Evolutionary conservation across 352 stramenopile species (phyloP).

Genomic region (Phytophthora constricta): DNA sequence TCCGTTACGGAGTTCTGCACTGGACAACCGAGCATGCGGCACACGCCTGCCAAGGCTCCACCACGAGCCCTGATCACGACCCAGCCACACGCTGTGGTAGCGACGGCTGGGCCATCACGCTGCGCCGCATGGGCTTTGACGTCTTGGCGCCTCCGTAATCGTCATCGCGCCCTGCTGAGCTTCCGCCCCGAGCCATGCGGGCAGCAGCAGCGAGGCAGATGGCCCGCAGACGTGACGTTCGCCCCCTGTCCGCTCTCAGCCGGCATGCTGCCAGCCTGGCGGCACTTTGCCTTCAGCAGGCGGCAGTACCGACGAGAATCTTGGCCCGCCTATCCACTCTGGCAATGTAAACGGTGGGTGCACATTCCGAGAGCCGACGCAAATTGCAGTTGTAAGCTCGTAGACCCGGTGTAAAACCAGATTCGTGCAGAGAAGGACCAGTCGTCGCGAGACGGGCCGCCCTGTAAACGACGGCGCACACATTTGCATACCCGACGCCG

Average conservation of each 20-base stretch:
- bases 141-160: background rate
- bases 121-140: background rate
- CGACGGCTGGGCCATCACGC: background rate
- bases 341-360: conserved; percentile 4
- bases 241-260: background rate
- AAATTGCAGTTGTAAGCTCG: conserved; percentile 5
- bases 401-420: conserved; percentile 6
- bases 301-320: background rate
- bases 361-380: conserved; percentile 18
- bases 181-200: no score
- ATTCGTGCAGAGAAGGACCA: conserved; percentile 9
- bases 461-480: conserved; percentile 13
- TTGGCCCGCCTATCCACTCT: background rate
- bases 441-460: background rate
- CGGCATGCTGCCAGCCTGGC: background rate
- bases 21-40: no score
- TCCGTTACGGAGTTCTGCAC: no score
- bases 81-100: background rate
- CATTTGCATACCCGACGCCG: conserved; percentile 10
- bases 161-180: background rate
- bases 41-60: background rate
- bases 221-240: background rate
- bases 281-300: background rate
- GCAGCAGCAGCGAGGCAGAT: no score
- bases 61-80: background rate